Percentiles rank a stretch among this genome's conserved stretches.
Conservation (phyloP, 2,329 filamentous ascomycete species). For the Exophiala alcalophila region DNA sequence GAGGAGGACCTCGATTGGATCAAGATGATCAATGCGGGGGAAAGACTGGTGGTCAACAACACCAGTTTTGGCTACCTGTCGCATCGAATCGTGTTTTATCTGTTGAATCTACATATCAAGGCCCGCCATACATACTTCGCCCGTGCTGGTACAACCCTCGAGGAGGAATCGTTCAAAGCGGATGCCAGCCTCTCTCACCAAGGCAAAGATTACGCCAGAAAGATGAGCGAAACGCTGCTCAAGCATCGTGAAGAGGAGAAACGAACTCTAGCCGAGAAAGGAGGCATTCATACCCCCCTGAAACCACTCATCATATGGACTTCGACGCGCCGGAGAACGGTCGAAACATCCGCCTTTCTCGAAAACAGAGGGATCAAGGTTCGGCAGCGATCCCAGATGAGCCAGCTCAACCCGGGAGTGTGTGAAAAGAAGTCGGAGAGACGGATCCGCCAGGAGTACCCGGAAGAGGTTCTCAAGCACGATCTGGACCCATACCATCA, state of each 20-base stretch:
- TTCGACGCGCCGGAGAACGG: conserved; percentile 82
- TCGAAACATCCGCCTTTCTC: conserved; percentile 85
- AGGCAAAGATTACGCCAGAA: conserved; percentile 74
- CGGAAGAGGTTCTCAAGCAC: conserved; percentile 89
- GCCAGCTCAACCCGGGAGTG: conserved; percentile 92
- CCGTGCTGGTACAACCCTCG: conserved; percentile 75
- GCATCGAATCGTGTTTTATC: conserved; percentile 95
- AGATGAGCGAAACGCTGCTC: conserved; percentile 80
- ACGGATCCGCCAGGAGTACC: conserved; percentile 75
- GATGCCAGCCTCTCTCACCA: conserved; percentile 80
- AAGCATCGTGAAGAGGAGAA: conserved; percentile 81
- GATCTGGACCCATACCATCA: conserved; percentile 95
- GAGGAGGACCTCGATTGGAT: conserved; percentile 94
- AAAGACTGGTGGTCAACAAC: conserved; percentile 93
- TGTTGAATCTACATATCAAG: conserved; percentile 97
- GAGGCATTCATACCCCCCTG: conserved; percentile 64
- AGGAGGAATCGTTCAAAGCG: conserved; percentile 87
- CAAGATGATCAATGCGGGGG: conserved; percentile 98
- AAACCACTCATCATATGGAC: conserved; percentile 91
- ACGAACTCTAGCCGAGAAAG: conserved; percentile 63
- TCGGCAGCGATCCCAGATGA: conserved; percentile 91
- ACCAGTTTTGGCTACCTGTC: conserved; percentile 95
- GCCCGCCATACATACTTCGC: conserved; percentile 42
- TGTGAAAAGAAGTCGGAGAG: conserved; percentile 90
- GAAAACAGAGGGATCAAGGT: conserved; percentile 77